These are phyloP conservation scores for Leonotis leonurus DNA, from an alignment of 257 asterid species.

Conservation along the genomic window DNA sequence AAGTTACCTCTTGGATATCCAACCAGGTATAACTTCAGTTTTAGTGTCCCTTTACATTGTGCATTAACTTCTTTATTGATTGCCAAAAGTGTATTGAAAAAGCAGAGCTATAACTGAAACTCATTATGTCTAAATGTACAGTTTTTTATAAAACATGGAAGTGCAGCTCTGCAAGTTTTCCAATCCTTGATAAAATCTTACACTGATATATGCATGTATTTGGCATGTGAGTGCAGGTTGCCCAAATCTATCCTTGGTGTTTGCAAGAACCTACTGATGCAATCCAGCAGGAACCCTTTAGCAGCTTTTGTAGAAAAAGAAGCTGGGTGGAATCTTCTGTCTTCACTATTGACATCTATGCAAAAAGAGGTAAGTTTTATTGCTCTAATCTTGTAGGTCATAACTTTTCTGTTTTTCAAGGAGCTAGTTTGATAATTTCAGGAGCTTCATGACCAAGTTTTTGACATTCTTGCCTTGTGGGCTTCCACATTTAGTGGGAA, in stretches of 20 bases:
- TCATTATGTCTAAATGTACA: neutral
- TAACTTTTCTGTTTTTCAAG: slow-evolving; percentile 16
- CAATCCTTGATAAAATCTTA: neutral
- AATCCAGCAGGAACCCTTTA: slow-evolving; percentile 65
- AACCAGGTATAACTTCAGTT: slow-evolving; percentile 51
- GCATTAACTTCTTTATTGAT: neutral
- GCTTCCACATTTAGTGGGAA: slow-evolving; percentile 67
- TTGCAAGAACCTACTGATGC: slow-evolving; percentile 76
- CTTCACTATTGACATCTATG: slow-evolving; percentile 84
- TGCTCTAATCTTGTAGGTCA: slow-evolving; percentile 9
- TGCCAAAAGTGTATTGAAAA: neutral
- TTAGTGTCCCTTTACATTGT: neutral
- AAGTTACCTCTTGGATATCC: slow-evolving; percentile 97
- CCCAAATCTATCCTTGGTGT: slow-evolving; percentile 79
- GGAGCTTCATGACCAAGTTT: slow-evolving; percentile 93
- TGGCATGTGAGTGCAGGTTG: slow-evolving; percentile 45
- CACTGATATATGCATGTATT: slow-evolving; percentile 5
- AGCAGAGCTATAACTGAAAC: neutral
- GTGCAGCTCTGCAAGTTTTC: neutral
- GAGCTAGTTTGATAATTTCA: slow-evolving; percentile 36
- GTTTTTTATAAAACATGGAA: neutral
- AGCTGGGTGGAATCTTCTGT: slow-evolving; percentile 95
- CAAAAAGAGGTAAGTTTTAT: slow-evolving; percentile 56
- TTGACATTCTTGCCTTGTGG: slow-evolving; percentile 93
- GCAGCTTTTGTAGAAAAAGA: slow-evolving; percentile 83